Evolutionary conservation across 768 basidiomycete species (phyloP), one percentile per base, ranked within the genome.

Genomic region (Auriscalpium microsporum): DNA sequence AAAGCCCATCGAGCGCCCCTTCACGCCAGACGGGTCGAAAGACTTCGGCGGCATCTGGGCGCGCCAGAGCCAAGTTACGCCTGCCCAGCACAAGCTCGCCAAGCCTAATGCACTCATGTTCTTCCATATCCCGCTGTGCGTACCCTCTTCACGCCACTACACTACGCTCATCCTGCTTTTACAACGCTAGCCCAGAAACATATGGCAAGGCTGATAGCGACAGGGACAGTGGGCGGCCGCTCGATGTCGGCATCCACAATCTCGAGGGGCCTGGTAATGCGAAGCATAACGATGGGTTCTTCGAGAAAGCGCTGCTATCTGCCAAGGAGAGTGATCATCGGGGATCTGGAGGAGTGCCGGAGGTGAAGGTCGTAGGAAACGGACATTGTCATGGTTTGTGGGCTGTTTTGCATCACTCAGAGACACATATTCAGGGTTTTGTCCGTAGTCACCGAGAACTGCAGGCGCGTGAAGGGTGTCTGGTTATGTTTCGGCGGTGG

Each of bases 81-180:
- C 87, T 0, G 66, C 74, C 49, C 68, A 70, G 21, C 70, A 72
- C 63, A 76, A 74, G 54, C 75, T 94, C 3, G 90, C 89, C 4
- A 98, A 96, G 69, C 95, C 95, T 1, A 97, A 97, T 64, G 95
- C 92, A 0, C 69, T 98, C 62, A 90, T 92, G 87, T 96, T 95
- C 73, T 97, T 96, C 83, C 95, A 98, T 62, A 98, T 99, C 48
- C 95, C 95, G 51, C 65, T 97, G 86, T 90, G 65, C 19, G 85
- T 74, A 4, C 49, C 8, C 33, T 50, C 16, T 48, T 23, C 34
- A 8, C 52, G 0, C 28, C 10, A 33, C 35, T 38, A 2, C 10
- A 23, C 33, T 52, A 58, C 33, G 9, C 38, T 53, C 11, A 33
- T 28, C 34, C 21, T 37, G 13, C 40, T 48, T 56, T 55, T 23